Percentiles rank a stretch among this genome's conserved stretches.
phyloP scores from a whole-genome alignment of 2,329 filamentous ascomycete species.

The Stylonectria norvegica region DNA sequence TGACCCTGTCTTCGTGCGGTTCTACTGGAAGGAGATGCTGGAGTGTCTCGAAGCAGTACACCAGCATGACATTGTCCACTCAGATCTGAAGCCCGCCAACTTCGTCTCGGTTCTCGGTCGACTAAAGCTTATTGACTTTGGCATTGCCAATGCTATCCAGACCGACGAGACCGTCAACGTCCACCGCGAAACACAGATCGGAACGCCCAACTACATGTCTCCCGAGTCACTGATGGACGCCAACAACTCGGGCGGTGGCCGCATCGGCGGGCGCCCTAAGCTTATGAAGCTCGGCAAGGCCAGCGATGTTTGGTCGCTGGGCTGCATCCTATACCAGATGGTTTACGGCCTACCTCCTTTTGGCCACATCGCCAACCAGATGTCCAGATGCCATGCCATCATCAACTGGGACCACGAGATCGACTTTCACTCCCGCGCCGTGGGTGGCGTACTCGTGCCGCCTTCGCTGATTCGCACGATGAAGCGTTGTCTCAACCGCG shows the following conservation, averaged over 20 bases:
- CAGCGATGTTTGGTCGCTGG: constrained; percentile 92
- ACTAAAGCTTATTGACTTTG: constrained; percentile 96
- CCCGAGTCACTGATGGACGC: constrained; percentile 90
- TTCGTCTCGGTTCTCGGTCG: constrained; percentile 89
- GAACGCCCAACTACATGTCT: constrained; percentile 98
- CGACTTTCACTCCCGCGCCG: constrained; percentile 65
- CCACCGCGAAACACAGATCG: constrained; percentile 90
- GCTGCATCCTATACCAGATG: constrained; percentile 97
- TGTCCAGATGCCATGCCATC: constrained; percentile 82
- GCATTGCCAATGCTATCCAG: constrained; percentile 95
- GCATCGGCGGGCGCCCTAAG: constrained; percentile 52
- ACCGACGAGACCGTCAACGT: constrained; percentile 96
- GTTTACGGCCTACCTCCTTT: constrained; percentile 96
- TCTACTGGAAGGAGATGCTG: constrained; percentile 99
- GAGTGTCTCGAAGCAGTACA: constrained; percentile 91
- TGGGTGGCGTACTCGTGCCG: constrained; percentile 63
- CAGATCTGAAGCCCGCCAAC: constrained; percentile 94
- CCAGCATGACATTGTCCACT: constrained; percentile 88
- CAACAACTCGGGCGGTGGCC: constrained; percentile 58
- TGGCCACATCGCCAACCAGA: constrained; percentile 82
- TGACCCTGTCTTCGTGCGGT: constrained; percentile 88
- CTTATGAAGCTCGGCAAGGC: constrained; percentile 96
- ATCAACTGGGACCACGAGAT: constrained; percentile 74
- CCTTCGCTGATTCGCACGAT: constrained; percentile 58
- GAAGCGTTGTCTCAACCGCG: constrained; percentile 59